Evolutionary conservation across 805 yeast species (phyloP).

Genomic region (Hanseniaspora thailandica): DNA sequence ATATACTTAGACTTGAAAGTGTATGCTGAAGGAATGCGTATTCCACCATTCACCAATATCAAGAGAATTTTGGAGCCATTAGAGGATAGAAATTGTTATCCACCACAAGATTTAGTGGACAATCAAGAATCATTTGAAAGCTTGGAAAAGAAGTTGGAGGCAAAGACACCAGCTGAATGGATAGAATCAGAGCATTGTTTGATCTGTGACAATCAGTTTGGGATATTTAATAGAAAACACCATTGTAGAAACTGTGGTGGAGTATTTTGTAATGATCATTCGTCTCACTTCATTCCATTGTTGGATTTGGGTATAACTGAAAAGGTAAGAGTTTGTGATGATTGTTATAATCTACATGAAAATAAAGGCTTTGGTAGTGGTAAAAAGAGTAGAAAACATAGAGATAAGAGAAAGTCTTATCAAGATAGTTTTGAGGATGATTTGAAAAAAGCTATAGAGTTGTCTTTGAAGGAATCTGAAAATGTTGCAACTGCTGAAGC

Average conservation of each 20-base stretch:
- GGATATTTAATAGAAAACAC: conserved; percentile 80
- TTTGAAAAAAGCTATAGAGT: conserved; percentile 60
- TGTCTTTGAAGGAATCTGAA: conserved; percentile 53
- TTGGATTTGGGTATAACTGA: conserved; percentile 78
- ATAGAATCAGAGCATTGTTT: conserved; percentile 89
- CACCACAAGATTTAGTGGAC: conserved; percentile 2
- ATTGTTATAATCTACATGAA: conserved; percentile 58
- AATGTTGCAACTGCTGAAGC: conserved; percentile 15
- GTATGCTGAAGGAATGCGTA: conserved; percentile 7
- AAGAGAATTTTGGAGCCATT: conserved; percentile 10
- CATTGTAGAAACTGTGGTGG: conserved; percentile 98
- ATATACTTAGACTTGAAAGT: conserved; percentile 12
- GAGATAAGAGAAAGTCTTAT: conserved; percentile 21
- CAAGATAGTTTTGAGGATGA: conserved; percentile 36
- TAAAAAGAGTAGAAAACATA: conserved; percentile 16
- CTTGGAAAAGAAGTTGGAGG: conserved; percentile 53
- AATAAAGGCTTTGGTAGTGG: conserved; percentile 27
- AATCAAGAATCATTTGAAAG: conserved; percentile 21
- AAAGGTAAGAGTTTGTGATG: conserved; percentile 89
- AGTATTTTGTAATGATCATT: conserved; percentile 75
- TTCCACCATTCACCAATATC: conserved; percentile 10
- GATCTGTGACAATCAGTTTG: conserved; percentile 74
- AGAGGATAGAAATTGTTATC: conserved; percentile 10
- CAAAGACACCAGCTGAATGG: conserved; percentile 96
- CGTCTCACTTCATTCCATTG: conserved; percentile 57